Evolutionary conservation across 768 basidiomycete species (phyloP).

Genomic region (Leccinum variicolor): DNA sequence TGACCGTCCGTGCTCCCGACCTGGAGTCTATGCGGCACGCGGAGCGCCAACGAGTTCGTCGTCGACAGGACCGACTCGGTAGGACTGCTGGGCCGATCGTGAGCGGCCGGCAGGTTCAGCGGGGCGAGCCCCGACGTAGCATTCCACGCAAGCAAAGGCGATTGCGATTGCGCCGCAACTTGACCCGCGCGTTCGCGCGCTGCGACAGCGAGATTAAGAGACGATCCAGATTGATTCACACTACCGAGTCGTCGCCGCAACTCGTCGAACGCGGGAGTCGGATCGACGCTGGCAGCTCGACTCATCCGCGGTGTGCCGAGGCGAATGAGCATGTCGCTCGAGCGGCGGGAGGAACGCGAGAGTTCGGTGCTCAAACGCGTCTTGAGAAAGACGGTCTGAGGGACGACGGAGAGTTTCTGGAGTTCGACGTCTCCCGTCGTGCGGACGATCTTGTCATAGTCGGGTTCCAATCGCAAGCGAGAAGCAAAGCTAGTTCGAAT

Average conservation of each 20-base stretch:
- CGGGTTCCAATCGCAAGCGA: conserved; percentile 59
- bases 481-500: conserved; percentile 58
- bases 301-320: conserved; percentile 49
- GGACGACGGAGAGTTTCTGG: conserved; percentile 84
- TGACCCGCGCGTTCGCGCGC: conserved; percentile 45
- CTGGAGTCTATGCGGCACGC: conserved; percentile 59
- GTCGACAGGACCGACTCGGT: conserved; percentile 79
- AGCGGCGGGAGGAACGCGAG: conserved; percentile 39
- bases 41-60: conserved; percentile 59
- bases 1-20: conserved; percentile 71
- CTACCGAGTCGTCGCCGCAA: conserved; percentile 70
- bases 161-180: not conserved
- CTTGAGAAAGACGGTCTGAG: conserved; percentile 87
- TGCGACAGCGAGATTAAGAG: conserved; percentile 45
- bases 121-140: conserved; percentile 20
- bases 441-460: conserved; percentile 61
- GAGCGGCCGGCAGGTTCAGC: conserved; percentile 12
- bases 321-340: conserved; percentile 41
- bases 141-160: conserved; percentile 10
- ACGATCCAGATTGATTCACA: conserved; percentile 70
- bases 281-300: conserved; percentile 48
- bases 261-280: conserved; percentile 68
- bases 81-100: conserved; percentile 71
- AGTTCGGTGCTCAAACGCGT: conserved; percentile 38
- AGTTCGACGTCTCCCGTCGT: conserved; percentile 70